phyloP scores from a whole-genome alignment of 2,329 filamentous ascomycete genomes.

The Hymenoscyphus fructigenus region DNA sequence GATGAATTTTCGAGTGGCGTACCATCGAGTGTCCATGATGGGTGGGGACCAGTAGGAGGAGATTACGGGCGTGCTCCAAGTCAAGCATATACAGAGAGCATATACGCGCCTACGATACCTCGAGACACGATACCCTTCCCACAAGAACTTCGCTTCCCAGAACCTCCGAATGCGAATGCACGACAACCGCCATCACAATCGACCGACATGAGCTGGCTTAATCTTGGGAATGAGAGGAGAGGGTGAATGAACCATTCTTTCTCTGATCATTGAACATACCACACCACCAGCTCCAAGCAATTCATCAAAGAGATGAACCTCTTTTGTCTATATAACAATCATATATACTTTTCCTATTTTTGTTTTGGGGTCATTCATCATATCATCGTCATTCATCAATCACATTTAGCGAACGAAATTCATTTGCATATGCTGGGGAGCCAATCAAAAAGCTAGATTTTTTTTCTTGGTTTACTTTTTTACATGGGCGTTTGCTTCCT shows the following conservation, averaged over 20 bases:
- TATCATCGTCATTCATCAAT: background rate
- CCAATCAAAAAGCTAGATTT: background rate
- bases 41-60: conserved; percentile 36
- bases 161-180: conserved; percentile 19
- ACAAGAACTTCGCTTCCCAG: conserved; percentile 20
- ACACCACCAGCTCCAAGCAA: background rate
- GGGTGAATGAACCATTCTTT: background rate
- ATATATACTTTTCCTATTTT: background rate
- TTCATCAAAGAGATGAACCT: background rate
- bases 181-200: conserved; percentile 34
- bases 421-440: background rate
- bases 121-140: conserved; percentile 32
- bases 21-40: conserved; percentile 52
- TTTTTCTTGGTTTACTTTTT: background rate
- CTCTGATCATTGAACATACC: background rate
- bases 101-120: conserved; percentile 45
- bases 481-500: background rate
- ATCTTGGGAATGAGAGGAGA: conserved; percentile 50
- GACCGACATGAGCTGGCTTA: conserved; percentile 79
- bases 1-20: conserved; percentile 64
- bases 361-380: background rate
- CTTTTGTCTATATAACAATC: background rate
- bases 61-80: conserved; percentile 50
- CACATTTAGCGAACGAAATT: conserved; percentile 3
- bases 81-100: conserved; percentile 44